Evolutionary conservation across 345 rosid species (phyloP), one percentile per base, ranked within the genome.

Genomic region (Physaria fendleri): DNA sequence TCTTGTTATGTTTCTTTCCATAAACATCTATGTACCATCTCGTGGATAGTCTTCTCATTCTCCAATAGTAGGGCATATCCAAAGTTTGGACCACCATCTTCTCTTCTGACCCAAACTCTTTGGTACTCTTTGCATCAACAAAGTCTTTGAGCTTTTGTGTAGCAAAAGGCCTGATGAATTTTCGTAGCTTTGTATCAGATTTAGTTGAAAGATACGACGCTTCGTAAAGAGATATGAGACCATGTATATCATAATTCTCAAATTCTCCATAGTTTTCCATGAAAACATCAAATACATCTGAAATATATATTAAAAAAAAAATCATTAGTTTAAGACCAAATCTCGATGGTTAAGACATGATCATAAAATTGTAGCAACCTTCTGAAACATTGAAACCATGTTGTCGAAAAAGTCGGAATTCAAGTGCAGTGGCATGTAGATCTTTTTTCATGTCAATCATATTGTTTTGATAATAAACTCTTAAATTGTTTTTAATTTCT

Each of bases 181-280:
- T 73, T 13, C 73, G 72, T 4, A 82, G 60, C 21, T 68, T 61
- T 3, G 25, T 53, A 35, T 79, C 84, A 22, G 73, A 76, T 1
- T 56, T 64, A 2, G 64, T 32, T 2, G 71, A 62, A 5, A 75
- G 61, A 49, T 75, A 66, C 1, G 82, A 46, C 0, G 76, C 78
- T 41, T 79, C 77, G 16, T 77, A 82, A 8, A 82, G 72, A 17
- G 69, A 55, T 13, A 72, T 32, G 43, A 73, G 5, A 22, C 71
- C 82, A 18, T 8, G 20, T 5, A 60, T 52, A 5, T 72, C 76
- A 5, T 13, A 8, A 0, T 0, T 28, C 14, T 47, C 55, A 13
- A 35, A 52, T 42, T 64, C 24, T 1, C 35, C 59, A 23, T 60
- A 59, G 12, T 39, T 69, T 40, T 64, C 63, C 64, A 64, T 74